Evolutionary conservation across 192 early-diverging fungal species (phyloP), one percentile per base, ranked within the genome.

Genomic region (Kickxella alabastrina): DNA sequence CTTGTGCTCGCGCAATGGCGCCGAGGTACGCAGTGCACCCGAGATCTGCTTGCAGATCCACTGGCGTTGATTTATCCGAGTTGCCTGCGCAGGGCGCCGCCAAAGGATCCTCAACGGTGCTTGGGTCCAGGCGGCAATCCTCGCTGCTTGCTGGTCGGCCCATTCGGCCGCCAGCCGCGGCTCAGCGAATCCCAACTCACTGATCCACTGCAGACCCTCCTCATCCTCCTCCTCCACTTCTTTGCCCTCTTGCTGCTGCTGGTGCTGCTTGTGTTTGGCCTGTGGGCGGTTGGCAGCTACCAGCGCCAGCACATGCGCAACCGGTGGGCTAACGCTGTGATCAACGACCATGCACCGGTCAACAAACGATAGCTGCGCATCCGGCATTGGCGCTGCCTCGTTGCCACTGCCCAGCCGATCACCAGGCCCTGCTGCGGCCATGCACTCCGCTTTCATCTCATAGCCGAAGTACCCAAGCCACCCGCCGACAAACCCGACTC

Each of bases 391-490:
- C 15, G 51, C 55, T 26, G 54, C 62, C 13, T 10, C 31, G 12
- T 32, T 32, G 31, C 31, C 31, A 32, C 31, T 12, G 12, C 12
- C 31, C 31, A 12, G 6, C 31, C 12, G 31, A 4, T 6, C 45
- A 12, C 26, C 10, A 7, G 3, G 14, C 15, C 45, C 45, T 13
- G 28, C 14, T 29, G 28, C 12, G 10, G 13, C 45, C 45, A 25
- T 9, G 12, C 48, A 37, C 59, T 97, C 95, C 24, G 77, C 49
- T 49, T 91, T 92, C 90, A 98, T 90, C 51, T 94, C 95, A 64
- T 98, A 98, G 0, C 90, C 92, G 75, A 95, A 86, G 57, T 88
- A 91, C 0, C 95, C 95, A 0, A 93, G 71, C 68, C 93, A 76
- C 0, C 95, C 95, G 43, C 91, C 82, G n/a, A 79, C 65, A 49